Base-by-base conservation (phyloP, 106 monocot genomes). In the Acanthochlamys bracteata region DNA sequence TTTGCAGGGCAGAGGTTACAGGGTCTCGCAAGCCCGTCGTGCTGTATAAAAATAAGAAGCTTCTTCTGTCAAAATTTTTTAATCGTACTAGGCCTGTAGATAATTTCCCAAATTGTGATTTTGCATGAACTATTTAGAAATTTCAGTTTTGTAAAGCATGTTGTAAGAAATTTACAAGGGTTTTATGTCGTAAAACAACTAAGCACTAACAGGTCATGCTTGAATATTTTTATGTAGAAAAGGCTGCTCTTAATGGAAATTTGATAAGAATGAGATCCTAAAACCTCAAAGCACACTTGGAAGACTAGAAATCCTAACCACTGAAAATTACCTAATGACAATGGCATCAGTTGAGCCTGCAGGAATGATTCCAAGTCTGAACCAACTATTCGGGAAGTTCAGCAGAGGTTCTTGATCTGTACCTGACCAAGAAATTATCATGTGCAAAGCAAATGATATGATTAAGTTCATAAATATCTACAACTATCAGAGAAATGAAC, bases 311-410 rank as follows among this genome's bases (percentile, higher is more conserved):
- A 45, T 13, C 43, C 13, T 13, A 45, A 9, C 10, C 7, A 9
- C 10, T 7, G 43, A 45, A 45, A 9, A 4, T 41, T 82, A 93
- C 93, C 93, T 93, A 14, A 93, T 66, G 12, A 93, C 93, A 76
- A 93, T 89, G 46, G 93, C 78, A 72, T 93, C 93, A 60, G 93
- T 93, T 58, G 93, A 93, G 24, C 93, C 93, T 43, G 93, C 77
- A 74, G 93, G 93, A 60, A 93, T 86, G 53, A 93, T 73, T 76
- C 93, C 93, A 76, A 93, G 55, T 61, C 89, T 89, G 71, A 93
- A 81, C 80, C 84, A 75, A 72, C 77, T 71, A 72, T 89, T 89
- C 20, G 93, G 93, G 60, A 93, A 93, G 69, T 65, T 74, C 61
- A 86, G 25, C 49, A 42, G 54, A 63, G 27, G 61, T 64, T 63